Percentiles rank a stretch among this genome's conserved stretches.
phyloP scores from a whole-genome alignment of 1,139 yeast species.

The Protomyces pachydermus region DNA sequence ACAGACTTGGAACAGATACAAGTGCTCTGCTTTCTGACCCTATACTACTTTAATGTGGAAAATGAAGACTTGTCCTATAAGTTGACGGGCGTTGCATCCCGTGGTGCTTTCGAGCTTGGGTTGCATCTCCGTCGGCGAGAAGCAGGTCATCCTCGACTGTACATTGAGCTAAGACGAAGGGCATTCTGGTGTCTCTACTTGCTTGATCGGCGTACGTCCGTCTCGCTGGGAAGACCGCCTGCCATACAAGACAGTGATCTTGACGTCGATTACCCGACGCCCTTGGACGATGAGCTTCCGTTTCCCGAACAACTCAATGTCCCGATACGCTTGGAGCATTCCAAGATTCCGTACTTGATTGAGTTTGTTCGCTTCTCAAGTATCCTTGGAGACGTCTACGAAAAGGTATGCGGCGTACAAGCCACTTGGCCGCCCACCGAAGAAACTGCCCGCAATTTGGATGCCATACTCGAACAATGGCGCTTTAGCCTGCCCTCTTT shows the following conservation, averaged over 20 bases:
- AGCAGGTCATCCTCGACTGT: background rate
- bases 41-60: slow-evolving; percentile 6
- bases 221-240: slow-evolving; percentile 12
- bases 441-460: slow-evolving; percentile 3
- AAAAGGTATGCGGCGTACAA: slow-evolving; percentile 13
- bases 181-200: slow-evolving; percentile 25
- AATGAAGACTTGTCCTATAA: slow-evolving; percentile 16
- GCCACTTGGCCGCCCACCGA: slow-evolving; percentile 20
- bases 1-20: slow-evolving; percentile 13
- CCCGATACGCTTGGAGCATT: slow-evolving; percentile 13
- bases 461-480: slow-evolving; percentile 18
- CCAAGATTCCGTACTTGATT: slow-evolving; percentile 23
- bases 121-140: slow-evolving; percentile 11
- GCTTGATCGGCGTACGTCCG: slow-evolving; percentile 20
- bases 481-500: slow-evolving; percentile 14
- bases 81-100: slow-evolving; percentile 9
- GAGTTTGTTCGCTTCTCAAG: slow-evolving; percentile 14
- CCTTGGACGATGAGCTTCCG: slow-evolving; percentile 7
- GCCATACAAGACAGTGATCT: slow-evolving; percentile 10
- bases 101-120: slow-evolving; percentile 17
- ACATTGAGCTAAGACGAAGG: slow-evolving; percentile 5
- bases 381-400: slow-evolving; percentile 16
- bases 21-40: background rate
- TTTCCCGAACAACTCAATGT: slow-evolving; percentile 18
- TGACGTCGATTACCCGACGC: slow-evolving; percentile 16